These are phyloP conservation scores for Lanzia echinophila DNA, from an alignment of 2,329 filamentous ascomycete species.

Conservation along the genomic window DNA sequence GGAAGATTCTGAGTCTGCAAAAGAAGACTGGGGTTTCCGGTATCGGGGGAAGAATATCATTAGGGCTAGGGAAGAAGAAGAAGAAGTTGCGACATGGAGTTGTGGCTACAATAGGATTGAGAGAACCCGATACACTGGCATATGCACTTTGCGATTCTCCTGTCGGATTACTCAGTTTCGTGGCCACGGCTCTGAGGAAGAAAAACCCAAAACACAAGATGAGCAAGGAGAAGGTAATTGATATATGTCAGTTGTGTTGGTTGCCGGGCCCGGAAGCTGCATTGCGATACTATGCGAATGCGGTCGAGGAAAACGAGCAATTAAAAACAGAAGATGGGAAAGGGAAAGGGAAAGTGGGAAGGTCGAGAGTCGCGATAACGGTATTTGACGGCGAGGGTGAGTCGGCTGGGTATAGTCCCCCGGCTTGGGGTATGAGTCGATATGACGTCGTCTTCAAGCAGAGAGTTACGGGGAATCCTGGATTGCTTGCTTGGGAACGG, in stretches of 20 bases:
- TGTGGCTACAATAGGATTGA: slow-evolving; percentile 18
- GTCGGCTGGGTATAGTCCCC: slow-evolving; percentile 18
- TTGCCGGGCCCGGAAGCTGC: slow-evolving; percentile 57
- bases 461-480: slow-evolving; percentile 18
- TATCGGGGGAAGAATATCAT: background rate
- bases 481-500: slow-evolving; percentile 20
- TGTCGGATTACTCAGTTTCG: slow-evolving; percentile 48
- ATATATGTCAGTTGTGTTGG: slow-evolving; percentile 57
- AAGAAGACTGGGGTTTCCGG: background rate
- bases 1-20: slow-evolving; percentile 34
- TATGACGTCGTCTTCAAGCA: slow-evolving; percentile 24
- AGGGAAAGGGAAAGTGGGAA: slow-evolving; percentile 1
- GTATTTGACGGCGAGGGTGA: slow-evolving; percentile 19
- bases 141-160: slow-evolving; percentile 59
- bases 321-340: background rate
- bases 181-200: slow-evolving; percentile 41
- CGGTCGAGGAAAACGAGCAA: slow-evolving; percentile 15
- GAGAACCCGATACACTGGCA: slow-evolving; percentile 38
- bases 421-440: slow-evolving; percentile 20
- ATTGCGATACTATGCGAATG: slow-evolving; percentile 47
- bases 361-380: slow-evolving; percentile 20
- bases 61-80: slow-evolving; percentile 4
- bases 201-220: slow-evolving; percentile 37
- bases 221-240: slow-evolving; percentile 48
- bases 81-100: slow-evolving; percentile 9